Conservation (phyloP, 2,329 filamentous ascomycete species). For the Apiospora phragmitis region DNA sequence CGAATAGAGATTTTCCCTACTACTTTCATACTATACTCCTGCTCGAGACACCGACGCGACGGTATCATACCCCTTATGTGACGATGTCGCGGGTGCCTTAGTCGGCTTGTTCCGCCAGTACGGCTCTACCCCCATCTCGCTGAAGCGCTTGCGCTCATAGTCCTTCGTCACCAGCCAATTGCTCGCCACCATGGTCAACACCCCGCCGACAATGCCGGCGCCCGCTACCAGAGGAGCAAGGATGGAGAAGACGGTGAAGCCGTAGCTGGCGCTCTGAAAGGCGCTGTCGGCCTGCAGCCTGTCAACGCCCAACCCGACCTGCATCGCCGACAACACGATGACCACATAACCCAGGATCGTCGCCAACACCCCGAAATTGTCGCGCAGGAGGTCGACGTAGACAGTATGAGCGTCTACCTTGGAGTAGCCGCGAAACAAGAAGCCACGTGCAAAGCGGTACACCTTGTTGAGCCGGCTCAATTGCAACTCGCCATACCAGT, state of each 20-base stretch:
- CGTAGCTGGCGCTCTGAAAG: constrained; percentile 31
- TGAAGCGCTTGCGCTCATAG: constrained; percentile 29
- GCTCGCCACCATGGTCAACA: constrained; percentile 26
- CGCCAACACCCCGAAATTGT: constrained; percentile 41
- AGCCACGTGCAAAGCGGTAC: constrained; percentile 35
- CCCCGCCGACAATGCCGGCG: constrained; percentile 21
- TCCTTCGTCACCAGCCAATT: constrained; percentile 27
- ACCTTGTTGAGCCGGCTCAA: constrained; percentile 41
- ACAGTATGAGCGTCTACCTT: constrained; percentile 24
- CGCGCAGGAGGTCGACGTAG: constrained; percentile 39
- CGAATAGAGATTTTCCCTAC: neutral
- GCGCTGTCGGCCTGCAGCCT: constrained; percentile 22
- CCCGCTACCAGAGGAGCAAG: constrained; percentile 27
- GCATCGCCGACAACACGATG: constrained; percentile 31
- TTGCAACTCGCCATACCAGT: constrained; percentile 42
- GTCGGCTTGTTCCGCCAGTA: constrained; percentile 22
- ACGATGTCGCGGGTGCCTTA: neutral
- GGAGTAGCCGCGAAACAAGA: constrained; percentile 28
- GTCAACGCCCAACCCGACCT: constrained; percentile 30
- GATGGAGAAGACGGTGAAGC: constrained; percentile 32
- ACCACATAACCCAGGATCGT: constrained; percentile 39
- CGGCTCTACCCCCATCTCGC: constrained; percentile 29
- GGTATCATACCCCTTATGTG: neutral
- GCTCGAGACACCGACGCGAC: neutral
- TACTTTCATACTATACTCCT: neutral